Evolutionary conservation across 78 protist genomes (phyloP).

Genomic region (Emiliania huxleyi): DNA sequence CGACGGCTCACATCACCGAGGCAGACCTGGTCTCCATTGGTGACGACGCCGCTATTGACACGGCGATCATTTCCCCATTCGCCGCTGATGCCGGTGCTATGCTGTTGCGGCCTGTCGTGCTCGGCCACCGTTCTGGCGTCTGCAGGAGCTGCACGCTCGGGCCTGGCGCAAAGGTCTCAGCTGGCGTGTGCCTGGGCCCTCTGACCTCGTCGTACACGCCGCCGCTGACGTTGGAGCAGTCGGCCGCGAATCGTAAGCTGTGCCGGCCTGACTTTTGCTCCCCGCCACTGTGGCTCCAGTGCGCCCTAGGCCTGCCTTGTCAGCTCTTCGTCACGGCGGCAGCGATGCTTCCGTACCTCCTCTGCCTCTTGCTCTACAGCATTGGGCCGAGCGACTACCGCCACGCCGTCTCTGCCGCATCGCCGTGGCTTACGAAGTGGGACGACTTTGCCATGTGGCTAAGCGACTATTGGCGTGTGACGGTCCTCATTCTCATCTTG

Average conservation of each 20-base stretch:
- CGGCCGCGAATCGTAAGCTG: no score
- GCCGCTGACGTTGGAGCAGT: no score
- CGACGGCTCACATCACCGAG: not conserved
- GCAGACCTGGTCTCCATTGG: not conserved
- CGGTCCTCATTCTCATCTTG: not conserved
- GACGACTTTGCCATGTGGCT: not conserved
- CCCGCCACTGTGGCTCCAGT: no score
- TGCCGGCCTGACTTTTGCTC: no score
- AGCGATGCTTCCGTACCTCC: no score
- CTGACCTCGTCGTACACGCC: not conserved
- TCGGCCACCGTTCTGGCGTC: not conserved
- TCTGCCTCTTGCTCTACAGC: not conserved
- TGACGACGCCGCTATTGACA: not conserved
- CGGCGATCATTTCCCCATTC: not conserved
- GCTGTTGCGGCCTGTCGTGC: not conserved
- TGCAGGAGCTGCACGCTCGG: not conserved
- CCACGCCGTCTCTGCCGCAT: not conserved
- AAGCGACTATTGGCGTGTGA: no score
- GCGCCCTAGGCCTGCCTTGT: no score
- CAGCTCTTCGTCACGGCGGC: no score
- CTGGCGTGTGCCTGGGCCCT: not conserved
- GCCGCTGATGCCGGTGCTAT: not conserved
- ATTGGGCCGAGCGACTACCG: no score
- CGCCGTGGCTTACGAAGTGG: not conserved
- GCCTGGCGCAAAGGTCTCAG: not conserved